Evolutionary conservation across 495 filamentous ascomycete genomes (phyloP).

Genomic region (Lasiosphaeria ovina): DNA sequence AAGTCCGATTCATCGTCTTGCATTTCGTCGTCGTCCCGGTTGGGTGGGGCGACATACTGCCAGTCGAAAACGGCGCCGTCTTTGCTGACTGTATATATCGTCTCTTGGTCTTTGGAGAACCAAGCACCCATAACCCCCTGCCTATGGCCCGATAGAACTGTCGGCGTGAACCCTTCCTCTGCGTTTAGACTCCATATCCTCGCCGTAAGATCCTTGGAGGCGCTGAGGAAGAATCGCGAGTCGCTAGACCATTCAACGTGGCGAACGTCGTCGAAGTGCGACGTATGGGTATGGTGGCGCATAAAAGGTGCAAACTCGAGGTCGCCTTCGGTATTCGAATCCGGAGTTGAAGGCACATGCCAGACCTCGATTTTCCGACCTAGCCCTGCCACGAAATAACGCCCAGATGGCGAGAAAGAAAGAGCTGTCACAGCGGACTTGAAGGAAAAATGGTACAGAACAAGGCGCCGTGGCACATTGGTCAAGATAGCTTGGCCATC

Average conservation of each 20-base stretch:
- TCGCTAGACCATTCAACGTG: constrained; percentile 92
- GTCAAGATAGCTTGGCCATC: constrained; percentile 91
- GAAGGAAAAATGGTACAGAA: constrained; percentile 93
- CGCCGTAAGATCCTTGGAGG: constrained; percentile 87
- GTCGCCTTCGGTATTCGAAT: constrained; percentile 71
- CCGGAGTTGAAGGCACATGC: constrained; percentile 88
- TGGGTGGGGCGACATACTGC: constrained; percentile 61
- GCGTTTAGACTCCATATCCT: constrained; percentile 90
- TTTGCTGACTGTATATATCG: constrained; percentile 57
- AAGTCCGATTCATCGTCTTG: constrained; percentile 55
- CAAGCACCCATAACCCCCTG: constrained; percentile 84
- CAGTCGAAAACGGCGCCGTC: constrained; percentile 58
- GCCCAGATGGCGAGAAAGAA: constrained; percentile 87
- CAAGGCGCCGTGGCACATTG: constrained; percentile 78
- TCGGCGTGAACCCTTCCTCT: constrained; percentile 85
- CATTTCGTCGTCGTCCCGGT: constrained; percentile 57
- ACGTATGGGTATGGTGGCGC: constrained; percentile 76
- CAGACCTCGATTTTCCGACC: constrained; percentile 88
- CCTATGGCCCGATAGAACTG: constrained; percentile 82
- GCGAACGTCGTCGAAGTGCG: constrained; percentile 82
- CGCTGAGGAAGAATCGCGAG: constrained; percentile 87
- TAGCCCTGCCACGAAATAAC: constrained; percentile 81
- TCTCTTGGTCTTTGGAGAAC: constrained; percentile 90
- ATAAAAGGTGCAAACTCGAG: constrained; percentile 95
- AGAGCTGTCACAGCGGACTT: constrained; percentile 77